A percentile compares a stretch with the other conserved stretches of the same genome.
Conservation (phyloP, 2,329 filamentous ascomycete genomes). For the Penicillium aurantiogriseum region DNA sequence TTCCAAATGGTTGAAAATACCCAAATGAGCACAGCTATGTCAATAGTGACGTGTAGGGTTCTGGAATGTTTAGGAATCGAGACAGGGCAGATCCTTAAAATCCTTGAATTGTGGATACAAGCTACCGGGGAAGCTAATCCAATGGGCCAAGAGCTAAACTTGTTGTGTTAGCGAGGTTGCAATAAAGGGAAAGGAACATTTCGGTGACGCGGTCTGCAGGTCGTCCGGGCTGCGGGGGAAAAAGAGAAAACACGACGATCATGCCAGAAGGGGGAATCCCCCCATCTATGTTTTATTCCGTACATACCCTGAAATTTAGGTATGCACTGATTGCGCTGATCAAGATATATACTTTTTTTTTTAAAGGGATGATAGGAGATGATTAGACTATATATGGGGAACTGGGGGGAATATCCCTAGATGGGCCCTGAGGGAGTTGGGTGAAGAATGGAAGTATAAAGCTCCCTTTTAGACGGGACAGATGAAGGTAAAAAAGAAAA, state of each 20-base stretch:
- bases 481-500: neutral
- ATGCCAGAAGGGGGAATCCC: constrained; percentile 21
- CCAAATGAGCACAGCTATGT: constrained; percentile 9
- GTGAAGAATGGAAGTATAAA: constrained; percentile 7
- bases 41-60: constrained; percentile 16
- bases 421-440: constrained; percentile 2
- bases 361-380: neutral
- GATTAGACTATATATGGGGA: constrained; percentile 5
- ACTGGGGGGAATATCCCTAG: constrained; percentile 8
- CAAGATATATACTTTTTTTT: neutral
- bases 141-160: neutral
- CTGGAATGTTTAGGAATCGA: constrained; percentile 14
- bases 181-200: constrained; percentile 17
- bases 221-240: constrained; percentile 9
- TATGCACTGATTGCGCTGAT: constrained; percentile 8
- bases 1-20: neutral
- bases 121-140: constrained; percentile 1
- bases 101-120: constrained; percentile 11
- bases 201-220: constrained; percentile 26
- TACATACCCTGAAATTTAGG: constrained; percentile 20
- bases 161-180: constrained; percentile 19
- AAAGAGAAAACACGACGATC: constrained; percentile 22
- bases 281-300: constrained; percentile 11
- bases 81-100: constrained; percentile 14
- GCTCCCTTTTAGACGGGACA: neutral